Evolutionary conservation across 257 asterid species (phyloP).

Genomic region (Solanum pennellii): DNA sequence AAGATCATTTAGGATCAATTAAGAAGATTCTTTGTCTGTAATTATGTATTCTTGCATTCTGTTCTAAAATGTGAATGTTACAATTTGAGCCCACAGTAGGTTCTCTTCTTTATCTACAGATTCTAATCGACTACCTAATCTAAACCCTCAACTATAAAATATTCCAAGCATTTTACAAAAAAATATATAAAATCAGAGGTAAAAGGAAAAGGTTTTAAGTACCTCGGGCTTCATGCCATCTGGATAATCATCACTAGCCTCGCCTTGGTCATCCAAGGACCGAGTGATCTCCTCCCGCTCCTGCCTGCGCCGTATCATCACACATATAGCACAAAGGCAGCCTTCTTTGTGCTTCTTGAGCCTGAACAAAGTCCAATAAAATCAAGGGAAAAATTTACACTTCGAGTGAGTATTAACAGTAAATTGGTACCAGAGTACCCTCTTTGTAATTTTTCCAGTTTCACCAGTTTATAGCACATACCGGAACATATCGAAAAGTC

Average conservation of each 20-base stretch:
- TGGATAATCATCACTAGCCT: conserved; percentile 59
- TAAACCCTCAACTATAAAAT: not conserved
- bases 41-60: not conserved
- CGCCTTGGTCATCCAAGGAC: conserved; percentile 43
- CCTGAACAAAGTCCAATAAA: conserved; percentile 23
- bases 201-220: not conserved
- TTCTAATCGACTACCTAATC: not conserved
- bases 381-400: not conserved
- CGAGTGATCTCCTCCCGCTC: conserved; percentile 83
- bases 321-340: conserved; percentile 91
- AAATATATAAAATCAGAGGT: not conserved
- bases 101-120: not conserved
- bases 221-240: conserved; percentile 64
- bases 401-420: not conserved
- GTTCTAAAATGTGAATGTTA: not conserved
- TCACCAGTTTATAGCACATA: not conserved
- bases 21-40: not conserved
- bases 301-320: conserved; percentile 96
- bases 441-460: not conserved
- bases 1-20: not conserved
- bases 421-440: not conserved
- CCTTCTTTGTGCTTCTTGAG: conserved; percentile 95
- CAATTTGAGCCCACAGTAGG: not conserved
- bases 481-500: not conserved
- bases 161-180: not conserved